phyloP scores from a whole-genome alignment of 768 basidiomycete genomes.

The Naganishia randhawae region DNA sequence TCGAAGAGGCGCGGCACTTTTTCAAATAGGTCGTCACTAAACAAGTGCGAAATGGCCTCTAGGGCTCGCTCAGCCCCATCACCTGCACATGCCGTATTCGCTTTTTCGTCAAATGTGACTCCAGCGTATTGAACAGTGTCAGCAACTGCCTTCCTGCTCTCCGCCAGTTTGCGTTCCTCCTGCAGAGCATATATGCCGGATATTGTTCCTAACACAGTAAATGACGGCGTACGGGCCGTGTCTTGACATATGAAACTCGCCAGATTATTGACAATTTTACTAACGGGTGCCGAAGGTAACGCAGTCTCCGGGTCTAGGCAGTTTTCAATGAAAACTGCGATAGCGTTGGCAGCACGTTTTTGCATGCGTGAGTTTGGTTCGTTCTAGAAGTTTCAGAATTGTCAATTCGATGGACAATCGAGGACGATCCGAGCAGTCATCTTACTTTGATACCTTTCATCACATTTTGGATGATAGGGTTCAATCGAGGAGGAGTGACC shows the following conservation, averaged over 20 bases:
- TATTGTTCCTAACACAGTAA: conserved; percentile 58
- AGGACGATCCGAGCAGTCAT: neutral
- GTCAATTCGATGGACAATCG: neutral
- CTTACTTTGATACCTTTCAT: conserved; percentile 95
- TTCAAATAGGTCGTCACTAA: conserved; percentile 68
- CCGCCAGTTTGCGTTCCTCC: conserved; percentile 48
- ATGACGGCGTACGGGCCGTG: conserved; percentile 80
- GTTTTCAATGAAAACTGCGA: conserved; percentile 82
- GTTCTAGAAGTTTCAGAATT: conserved; percentile 48
- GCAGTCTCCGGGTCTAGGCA: conserved; percentile 61
- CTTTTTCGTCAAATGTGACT: conserved; percentile 28
- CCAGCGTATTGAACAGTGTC: conserved; percentile 41
- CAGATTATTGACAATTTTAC: conserved; percentile 95
- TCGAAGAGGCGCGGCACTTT: conserved; percentile 93
- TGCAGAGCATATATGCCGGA: conserved; percentile 27
- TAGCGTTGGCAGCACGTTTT: conserved; percentile 75
- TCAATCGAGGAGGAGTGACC: conserved; percentile 85
- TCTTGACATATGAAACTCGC: conserved; percentile 96
- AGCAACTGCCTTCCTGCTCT: conserved; percentile 40
- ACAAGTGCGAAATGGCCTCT: conserved; percentile 67
- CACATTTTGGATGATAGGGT: conserved; percentile 90
- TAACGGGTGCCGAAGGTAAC: conserved; percentile 74
- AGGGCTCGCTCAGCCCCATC: conserved; percentile 84
- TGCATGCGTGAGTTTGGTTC: conserved; percentile 88
- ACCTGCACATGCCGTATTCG: conserved; percentile 57